Evolutionary conservation across 1,284 basidiomycete species (phyloP).

Genomic region (Austroboletus olivaceoglutinosus): DNA sequence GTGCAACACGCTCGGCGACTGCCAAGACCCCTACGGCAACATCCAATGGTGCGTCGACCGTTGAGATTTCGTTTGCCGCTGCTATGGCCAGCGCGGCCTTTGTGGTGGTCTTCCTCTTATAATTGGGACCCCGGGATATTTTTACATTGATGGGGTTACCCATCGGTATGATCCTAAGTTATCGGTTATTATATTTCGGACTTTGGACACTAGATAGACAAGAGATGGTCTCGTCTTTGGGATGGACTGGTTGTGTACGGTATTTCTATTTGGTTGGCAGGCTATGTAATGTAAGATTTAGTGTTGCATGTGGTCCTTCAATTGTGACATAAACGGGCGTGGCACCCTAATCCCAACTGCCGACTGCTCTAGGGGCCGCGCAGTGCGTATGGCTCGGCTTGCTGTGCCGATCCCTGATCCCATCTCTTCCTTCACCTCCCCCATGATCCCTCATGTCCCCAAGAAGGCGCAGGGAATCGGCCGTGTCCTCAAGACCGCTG

Average conservation of each 20-base stretch:
- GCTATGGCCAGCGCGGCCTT: conserved; percentile 42
- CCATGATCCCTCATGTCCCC: conserved; percentile 36
- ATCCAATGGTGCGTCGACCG: conserved; percentile 35
- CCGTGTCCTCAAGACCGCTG: conserved; percentile 48
- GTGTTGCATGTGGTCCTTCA: neutral
- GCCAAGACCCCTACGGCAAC: conserved; percentile 24
- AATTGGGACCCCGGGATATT: neutral
- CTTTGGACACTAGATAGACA: conserved; percentile 1
- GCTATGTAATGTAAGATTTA: neutral
- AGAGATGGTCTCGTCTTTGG: neutral
- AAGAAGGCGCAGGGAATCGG: conserved; percentile 48
- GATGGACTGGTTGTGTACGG: neutral
- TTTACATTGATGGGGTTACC: neutral
- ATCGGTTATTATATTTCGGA: neutral
- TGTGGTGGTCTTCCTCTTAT: conserved; percentile 47
- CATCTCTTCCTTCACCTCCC: neutral
- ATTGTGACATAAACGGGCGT: neutral
- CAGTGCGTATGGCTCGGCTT: conserved; percentile 1
- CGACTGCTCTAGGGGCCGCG: conserved; percentile 11
- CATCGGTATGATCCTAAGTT: neutral
- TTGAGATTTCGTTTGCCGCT: conserved; percentile 40
- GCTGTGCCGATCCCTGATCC: conserved; percentile 11
- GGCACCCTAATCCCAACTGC: conserved; percentile 3
- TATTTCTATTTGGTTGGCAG: too few relatives aligned
- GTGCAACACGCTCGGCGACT: conserved; percentile 20